Evolutionary conservation across 2,329 filamentous ascomycete genomes (phyloP), one percentile per base, ranked within the genome.

Genomic region (Cyclaneusma minus): DNA sequence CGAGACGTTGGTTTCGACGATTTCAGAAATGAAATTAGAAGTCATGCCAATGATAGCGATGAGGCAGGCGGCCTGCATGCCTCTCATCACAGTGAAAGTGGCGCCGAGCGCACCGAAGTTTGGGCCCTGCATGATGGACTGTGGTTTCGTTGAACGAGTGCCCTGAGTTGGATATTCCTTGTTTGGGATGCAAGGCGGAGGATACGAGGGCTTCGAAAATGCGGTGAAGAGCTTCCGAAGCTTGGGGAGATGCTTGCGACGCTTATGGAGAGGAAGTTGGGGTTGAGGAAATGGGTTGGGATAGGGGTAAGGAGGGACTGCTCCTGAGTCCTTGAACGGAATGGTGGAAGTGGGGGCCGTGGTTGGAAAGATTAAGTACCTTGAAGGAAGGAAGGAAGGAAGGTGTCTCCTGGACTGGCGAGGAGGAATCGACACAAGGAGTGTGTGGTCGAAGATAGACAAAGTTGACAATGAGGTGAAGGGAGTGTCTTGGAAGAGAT

Each of bases 1-100:
- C 16, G 66, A 60, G 29, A 74, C 65, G 35, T 73, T 64, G 13
- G 61, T 65, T 22, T 60, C 56, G 22, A 82, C 68, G 47, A 91
- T 83, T 40, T 80, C 64, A 13, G 72, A 63, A 42, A 92, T 74
- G 52, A 93, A 91, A 51, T 85, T 83, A 43, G 77, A 69, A 1
- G 72, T 72, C 49, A 93, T 68, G 23, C 83, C 82, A 37, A 92
- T 76, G 38, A 89, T 71, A 31, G 73, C 60, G 31, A 89, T 60
- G 45, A 93, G 74, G 14, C 68, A 69, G 35, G 78, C 54, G 32
- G 69, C 62, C 48, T 91, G 74, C 38, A 85, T 61, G 31, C 64
- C 61, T 24, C 85, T 75, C 38, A 77, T 67, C 38, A 71, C 58
- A 31, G 80, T 71, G 56, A 91, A 92, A 39, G 77, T 78, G 41